Conservation (phyloP, 768 basidiomycete species). For the Phlegmacium glaucopus region DNA sequence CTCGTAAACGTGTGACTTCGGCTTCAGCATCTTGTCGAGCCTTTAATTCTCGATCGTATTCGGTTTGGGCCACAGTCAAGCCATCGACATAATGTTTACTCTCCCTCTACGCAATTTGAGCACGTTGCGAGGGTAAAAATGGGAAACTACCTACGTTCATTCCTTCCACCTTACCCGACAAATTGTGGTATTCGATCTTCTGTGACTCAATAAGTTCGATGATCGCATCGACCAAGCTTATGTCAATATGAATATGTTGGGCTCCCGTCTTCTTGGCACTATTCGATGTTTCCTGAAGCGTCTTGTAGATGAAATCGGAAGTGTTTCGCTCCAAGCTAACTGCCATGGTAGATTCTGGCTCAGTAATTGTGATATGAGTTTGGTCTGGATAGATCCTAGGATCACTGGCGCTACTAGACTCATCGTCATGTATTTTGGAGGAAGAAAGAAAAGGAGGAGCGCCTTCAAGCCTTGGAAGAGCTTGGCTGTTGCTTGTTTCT, state of each 20-base stretch:
- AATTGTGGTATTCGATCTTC: conserved; percentile 52
- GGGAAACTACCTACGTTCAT: conserved; percentile 65
- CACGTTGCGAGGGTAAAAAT: conserved; percentile 2
- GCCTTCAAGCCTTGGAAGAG: too few relatives aligned
- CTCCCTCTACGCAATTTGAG: conserved; percentile 55
- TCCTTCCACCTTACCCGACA: conserved; percentile 79
- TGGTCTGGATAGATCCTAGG: background rate
- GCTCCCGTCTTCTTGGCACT: conserved; percentile 59
- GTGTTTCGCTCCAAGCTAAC: conserved; percentile 30
- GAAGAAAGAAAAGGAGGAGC: background rate
- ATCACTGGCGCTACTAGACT: background rate
- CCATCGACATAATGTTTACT: conserved; percentile 93
- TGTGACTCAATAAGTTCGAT: conserved; percentile 62
- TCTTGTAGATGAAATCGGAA: conserved; percentile 42
- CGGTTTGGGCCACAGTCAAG: conserved; percentile 86
- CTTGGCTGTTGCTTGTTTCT: too few relatives aligned
- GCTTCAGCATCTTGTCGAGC: conserved; percentile 88
- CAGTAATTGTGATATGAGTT: background rate
- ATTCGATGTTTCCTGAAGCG: conserved; percentile 59
- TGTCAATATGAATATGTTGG: conserved; percentile 66
- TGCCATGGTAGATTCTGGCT: conserved; percentile 28
- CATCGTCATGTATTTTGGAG: background rate
- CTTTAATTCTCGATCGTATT: conserved; percentile 90
- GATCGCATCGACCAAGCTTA: conserved; percentile 68
- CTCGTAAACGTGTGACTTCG: conserved; percentile 81